A percentile compares a stretch with the other conserved stretches of the same genome.
Evolutionary conservation across 1,284 basidiomycete genomes (phyloP).

Genomic region (Ceratobasidium sp.): DNA sequence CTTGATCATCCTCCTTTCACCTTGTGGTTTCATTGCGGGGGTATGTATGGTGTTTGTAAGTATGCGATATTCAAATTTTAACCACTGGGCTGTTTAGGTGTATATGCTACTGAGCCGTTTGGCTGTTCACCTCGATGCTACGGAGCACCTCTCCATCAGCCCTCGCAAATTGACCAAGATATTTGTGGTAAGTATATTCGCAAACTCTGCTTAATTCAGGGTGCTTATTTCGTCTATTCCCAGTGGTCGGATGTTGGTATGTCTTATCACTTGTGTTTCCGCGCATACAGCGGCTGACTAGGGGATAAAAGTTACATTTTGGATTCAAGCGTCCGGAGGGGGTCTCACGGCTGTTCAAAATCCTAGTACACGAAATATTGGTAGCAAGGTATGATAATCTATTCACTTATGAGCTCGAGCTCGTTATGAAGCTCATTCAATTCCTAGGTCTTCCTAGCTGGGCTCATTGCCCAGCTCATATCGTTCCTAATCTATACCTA

Average conservation of each 20-base stretch:
- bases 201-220: neutral
- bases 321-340: constrained; percentile 63
- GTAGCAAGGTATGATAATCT: constrained; percentile 41
- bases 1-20: constrained; percentile 63
- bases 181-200: constrained; percentile 52
- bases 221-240: neutral
- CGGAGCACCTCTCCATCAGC: constrained; percentile 61
- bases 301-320: constrained; percentile 69
- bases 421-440: constrained; percentile 6
- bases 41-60: neutral
- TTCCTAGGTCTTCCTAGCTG: constrained; percentile 65
- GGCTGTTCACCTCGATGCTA: constrained; percentile 58
- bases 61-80: neutral
- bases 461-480: constrained; percentile 65
- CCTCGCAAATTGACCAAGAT: constrained; percentile 59
- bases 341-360: constrained; percentile 47
- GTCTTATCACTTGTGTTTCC: neutral
- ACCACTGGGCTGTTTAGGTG: constrained; percentile 46
- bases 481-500: constrained; percentile 68
- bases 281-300: neutral
- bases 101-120: constrained; percentile 72
- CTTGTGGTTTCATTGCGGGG: constrained; percentile 77
- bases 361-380: constrained; percentile 44
- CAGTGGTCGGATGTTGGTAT: constrained; percentile 20
- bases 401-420: neutral